phyloP scores from a whole-genome alignment of 2,329 filamentous ascomycete species.

The Sarocladium brachiariae region DNA sequence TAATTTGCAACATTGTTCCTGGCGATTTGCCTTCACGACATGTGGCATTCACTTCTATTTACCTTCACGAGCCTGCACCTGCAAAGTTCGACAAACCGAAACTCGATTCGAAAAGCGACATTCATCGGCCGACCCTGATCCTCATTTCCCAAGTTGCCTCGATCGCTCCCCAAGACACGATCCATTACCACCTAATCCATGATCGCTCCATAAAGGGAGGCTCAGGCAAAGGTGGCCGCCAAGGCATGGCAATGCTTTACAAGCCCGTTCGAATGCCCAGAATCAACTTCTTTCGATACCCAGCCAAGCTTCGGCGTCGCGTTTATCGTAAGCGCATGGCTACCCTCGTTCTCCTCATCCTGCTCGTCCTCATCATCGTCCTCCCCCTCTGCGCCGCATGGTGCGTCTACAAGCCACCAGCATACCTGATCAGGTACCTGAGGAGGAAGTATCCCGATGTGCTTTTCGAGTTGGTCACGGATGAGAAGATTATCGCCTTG shows the following conservation, averaged over 20 bases:
- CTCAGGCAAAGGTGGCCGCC: too few species aligned
- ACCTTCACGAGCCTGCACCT: too few species aligned
- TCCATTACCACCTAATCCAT: too few species aligned
- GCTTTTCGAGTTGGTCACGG: slow-evolving; percentile 59
- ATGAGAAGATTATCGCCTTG: slow-evolving; percentile 64
- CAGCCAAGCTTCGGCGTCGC: slow-evolving; percentile 49
- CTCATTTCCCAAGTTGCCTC: too few species aligned
- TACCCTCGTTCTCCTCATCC: slow-evolving; percentile 38
- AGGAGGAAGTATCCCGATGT: slow-evolving; percentile 69
- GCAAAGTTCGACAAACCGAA: too few species aligned
- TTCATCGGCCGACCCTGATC: too few species aligned
- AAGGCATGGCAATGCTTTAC: not conserved
- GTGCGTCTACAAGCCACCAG: slow-evolving; percentile 74
- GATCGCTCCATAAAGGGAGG: not conserved
- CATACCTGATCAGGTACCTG: slow-evolving; percentile 63
- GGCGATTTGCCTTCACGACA: too few species aligned
- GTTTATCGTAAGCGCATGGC: slow-evolving; percentile 53
- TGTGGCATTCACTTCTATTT: too few species aligned
- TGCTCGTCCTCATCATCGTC: slow-evolving; percentile 28
- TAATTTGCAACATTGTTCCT: too few species aligned
- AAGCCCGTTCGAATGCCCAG: slow-evolving; percentile 29
- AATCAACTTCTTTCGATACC: slow-evolving; percentile 45
- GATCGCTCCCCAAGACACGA: too few species aligned
- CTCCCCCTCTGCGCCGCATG: slow-evolving; percentile 47
- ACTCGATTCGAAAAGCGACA: too few species aligned